Percentiles rank a stretch among this genome's conserved stretches.
These are phyloP conservation scores for Xylariaceae sp. DNA, from an alignment of 2,329 filamentous ascomycete species.

Conservation along the genomic window DNA sequence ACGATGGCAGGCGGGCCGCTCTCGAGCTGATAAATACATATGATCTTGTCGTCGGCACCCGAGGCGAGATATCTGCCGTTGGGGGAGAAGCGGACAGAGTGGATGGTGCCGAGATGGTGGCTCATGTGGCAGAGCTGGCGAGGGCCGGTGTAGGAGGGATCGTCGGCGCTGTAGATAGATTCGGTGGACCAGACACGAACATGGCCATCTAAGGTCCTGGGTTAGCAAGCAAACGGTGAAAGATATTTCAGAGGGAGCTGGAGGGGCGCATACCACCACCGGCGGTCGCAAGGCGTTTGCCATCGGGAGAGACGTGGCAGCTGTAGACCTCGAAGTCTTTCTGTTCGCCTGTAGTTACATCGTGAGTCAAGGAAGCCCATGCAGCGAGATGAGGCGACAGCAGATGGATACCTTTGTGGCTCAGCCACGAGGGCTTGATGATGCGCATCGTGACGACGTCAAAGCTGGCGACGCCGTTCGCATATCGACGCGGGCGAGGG, in stretches of 20 bases:
- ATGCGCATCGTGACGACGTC: constrained; percentile 63
- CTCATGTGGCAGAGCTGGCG: constrained; percentile 97
- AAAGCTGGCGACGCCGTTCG: constrained; percentile 25
- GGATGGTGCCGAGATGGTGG: constrained; percentile 96
- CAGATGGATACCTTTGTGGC: constrained; percentile 72
- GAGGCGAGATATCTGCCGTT: constrained; percentile 95
- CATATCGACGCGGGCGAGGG: constrained; percentile 29
- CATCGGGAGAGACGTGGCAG: constrained; percentile 95
- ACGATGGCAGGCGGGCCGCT: constrained; percentile 73
- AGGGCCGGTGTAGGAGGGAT: constrained; percentile 70
- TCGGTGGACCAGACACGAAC: constrained; percentile 98
- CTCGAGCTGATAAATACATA: constrained; percentile 93
- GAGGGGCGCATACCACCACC: constrained; percentile 68
- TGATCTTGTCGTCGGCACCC: constrained; percentile 97
- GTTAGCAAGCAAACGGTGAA: constrained; percentile 9
- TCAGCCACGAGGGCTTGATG: constrained; percentile 94
- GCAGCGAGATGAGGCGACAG: background rate
- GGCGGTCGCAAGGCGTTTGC: constrained; percentile 85
- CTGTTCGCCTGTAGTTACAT: constrained; percentile 67
- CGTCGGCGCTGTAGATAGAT: constrained; percentile 77
- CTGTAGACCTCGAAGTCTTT: constrained; percentile 99
- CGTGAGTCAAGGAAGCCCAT: constrained; percentile 10
- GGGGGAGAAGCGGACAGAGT: constrained; percentile 93
- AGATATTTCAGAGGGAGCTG: background rate
- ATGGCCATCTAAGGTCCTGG: constrained; percentile 68